A percentile compares a stretch with the other conserved stretches of the same genome.
phyloP scores from a whole-genome alignment of 805 yeast genomes.

The Starmerella sp. region DNA sequence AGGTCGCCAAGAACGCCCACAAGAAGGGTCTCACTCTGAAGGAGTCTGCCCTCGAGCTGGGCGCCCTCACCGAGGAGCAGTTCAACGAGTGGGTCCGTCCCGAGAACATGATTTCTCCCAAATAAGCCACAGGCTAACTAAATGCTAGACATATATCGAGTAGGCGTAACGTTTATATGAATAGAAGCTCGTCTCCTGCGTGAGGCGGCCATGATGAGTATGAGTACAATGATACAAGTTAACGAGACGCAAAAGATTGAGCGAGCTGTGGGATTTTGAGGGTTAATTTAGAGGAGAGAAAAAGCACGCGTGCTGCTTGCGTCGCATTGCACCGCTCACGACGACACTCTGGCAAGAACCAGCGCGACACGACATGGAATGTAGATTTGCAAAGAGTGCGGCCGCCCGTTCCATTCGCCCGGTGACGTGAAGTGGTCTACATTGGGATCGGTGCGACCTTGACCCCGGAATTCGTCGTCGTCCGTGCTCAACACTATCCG shows the following conservation, averaged over 20 bases:
- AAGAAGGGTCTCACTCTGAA: constrained; percentile 93
- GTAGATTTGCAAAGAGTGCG: constrained; percentile 63
- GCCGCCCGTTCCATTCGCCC: constrained; percentile 68
- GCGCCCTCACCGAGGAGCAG: constrained; percentile 70
- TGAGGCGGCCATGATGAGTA: too few relatives aligned
- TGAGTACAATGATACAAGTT: too few relatives aligned
- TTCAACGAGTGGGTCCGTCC: constrained; percentile 97
- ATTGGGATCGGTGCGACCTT: constrained; percentile 48
- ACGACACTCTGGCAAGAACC: constrained; percentile 34
- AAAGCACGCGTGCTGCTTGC: not conserved
- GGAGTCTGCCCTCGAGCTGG: constrained; percentile 86
- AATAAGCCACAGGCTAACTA: constrained; percentile 20
- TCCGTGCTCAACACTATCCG: constrained; percentile 68
- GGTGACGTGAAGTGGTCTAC: constrained; percentile 58
- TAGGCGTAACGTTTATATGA: too few relatives aligned
- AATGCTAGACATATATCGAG: not conserved
- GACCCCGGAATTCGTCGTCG: constrained; percentile 65
- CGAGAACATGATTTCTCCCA: constrained; percentile 94
- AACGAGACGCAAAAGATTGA: too few relatives aligned
- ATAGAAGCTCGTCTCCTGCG: too few relatives aligned
- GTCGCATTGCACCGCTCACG: too few relatives aligned
- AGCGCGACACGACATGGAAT: constrained; percentile 69
- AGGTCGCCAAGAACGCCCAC: constrained; percentile 98
- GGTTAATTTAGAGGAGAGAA: not conserved
- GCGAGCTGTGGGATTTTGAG: not conserved